Base-by-base conservation (phyloP, 306 rosid genomes). In the Prunus padus region DNA sequence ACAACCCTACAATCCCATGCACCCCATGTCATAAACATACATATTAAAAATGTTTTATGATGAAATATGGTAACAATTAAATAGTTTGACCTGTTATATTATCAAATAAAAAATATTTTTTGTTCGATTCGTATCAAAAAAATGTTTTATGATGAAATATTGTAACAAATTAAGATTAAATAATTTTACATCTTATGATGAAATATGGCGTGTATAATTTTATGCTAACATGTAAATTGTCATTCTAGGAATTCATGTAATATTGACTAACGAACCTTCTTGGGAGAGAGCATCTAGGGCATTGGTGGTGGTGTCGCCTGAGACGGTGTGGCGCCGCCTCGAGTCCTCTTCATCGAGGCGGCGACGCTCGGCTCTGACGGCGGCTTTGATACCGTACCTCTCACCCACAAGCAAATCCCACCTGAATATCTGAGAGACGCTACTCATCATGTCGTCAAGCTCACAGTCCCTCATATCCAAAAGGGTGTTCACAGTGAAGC, bases 391-490 rank as follows among this genome's bases (percentile, higher is more conserved):
- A 8, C 99, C 99, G 76, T 95, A 95, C 25, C 96, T 80, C 69
- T 95, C 99, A 0, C 99, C 99, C 5, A 92, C 96, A 45, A 92
- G 93, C 19, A 95, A 93, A 26, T 95, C 96, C 96, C 97, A 89
- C 0, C 93, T 86, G 55, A 92, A 95, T 59, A 89, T 85, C 76
- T 90, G 99, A 8, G 87, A 89, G 12, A 92, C 78, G 81, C 97
- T 90, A 86, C 75, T 92, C 97, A 95, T 95, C 99, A 95, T 95
- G 25, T 95, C 99, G 60, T 95, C 99, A 9, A 95, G 86, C 81
- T 95, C 99, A 13, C 83, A 92, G n/a, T 95, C 99, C 64, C 83
- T 92, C 99, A 95, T 89, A 77, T 87, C 81, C 44, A 92, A 68
- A 18, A 95, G 90, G 13, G 97, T 95, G 57, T 87, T 89, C 51